Evolutionary conservation across 345 rosid species (phyloP).

Genomic region (Linum lewisii): DNA sequence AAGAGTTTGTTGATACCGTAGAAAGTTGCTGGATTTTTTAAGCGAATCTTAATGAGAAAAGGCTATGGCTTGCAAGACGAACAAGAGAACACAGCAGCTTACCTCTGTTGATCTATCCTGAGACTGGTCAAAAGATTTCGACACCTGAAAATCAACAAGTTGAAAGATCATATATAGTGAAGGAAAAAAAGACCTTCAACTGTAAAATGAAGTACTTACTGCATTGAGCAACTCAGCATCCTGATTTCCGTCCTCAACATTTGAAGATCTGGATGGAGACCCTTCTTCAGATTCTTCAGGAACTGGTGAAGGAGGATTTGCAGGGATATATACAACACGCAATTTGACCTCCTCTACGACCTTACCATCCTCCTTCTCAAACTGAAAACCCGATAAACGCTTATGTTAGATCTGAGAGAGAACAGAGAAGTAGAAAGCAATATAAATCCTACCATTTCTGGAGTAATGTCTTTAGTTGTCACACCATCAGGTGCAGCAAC

Average conservation of each 20-base stretch:
- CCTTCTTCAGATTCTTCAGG: slow-evolving; percentile 94
- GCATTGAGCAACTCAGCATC: slow-evolving; percentile 35
- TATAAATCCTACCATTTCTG: slow-evolving; percentile 44
- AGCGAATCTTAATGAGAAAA: too few relatives aligned
- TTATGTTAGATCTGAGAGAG: neutral
- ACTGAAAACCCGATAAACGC: slow-evolving; percentile 33
- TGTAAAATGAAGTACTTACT: slow-evolving; percentile 27
- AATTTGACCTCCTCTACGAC: slow-evolving; percentile 63
- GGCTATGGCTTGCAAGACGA: too few relatives aligned
- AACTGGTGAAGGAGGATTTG: slow-evolving; percentile 83
- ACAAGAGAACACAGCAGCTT: slow-evolving; percentile 3
- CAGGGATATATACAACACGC: slow-evolving; percentile 68
- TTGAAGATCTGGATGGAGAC: slow-evolving; percentile 50
- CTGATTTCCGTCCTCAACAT: slow-evolving; percentile 38
- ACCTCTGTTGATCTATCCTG: slow-evolving; percentile 57
- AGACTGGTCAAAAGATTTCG: slow-evolving; percentile 47
- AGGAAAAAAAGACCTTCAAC: too few relatives aligned
- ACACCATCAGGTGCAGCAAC: slow-evolving; percentile 52
- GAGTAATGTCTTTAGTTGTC: slow-evolving; percentile 38
- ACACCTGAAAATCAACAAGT: slow-evolving; percentile 31
- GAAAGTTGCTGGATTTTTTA: neutral
- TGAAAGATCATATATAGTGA: too few relatives aligned
- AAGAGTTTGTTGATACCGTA: neutral
- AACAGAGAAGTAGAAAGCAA: neutral
- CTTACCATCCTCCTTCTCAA: slow-evolving; percentile 48